phyloP scores from a whole-genome alignment of 2,329 filamentous ascomycete genomes.

The Ophiostoma sp. region DNA sequence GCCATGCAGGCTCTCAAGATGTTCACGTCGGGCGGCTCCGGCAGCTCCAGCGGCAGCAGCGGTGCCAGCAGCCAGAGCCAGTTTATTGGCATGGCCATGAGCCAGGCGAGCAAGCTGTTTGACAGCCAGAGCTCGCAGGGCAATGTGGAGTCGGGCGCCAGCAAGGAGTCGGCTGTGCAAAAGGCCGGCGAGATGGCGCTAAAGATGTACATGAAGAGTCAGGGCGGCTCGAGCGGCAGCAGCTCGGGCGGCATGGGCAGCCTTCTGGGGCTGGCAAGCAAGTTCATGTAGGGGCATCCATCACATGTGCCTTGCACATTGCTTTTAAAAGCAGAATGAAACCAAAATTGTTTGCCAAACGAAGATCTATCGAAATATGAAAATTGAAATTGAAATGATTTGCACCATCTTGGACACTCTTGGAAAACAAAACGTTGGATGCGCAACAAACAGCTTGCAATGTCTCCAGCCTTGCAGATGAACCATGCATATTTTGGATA shows the following conservation, averaged over 20 bases:
- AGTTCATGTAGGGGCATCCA: constrained; percentile 43
- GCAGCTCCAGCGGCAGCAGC: constrained; percentile 49
- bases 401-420: background rate
- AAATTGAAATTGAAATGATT: background rate
- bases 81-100: constrained; percentile 84
- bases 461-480: background rate
- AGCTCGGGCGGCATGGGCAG: constrained; percentile 49
- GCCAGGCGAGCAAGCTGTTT: constrained; percentile 76
- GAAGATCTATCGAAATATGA: background rate
- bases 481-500: background rate
- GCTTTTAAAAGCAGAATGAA: background rate
- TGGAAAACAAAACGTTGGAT: background rate
- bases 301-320: background rate
- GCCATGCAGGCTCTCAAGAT: constrained; percentile 80
- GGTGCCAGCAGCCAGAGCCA: constrained; percentile 67
- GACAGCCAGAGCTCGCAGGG: constrained; percentile 58
- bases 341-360: background rate
- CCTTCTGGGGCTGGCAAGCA: constrained; percentile 49
- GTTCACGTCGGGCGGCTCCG: constrained; percentile 53
- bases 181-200: constrained; percentile 82
- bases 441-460: background rate
- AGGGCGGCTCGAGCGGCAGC: constrained; percentile 54
- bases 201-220: constrained; percentile 86
- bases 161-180: constrained; percentile 78
- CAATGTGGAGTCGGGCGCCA: constrained; percentile 57